These are phyloP conservation scores for Ascochyta viciae-villosae DNA, from an alignment of 2,329 filamentous ascomycete species.

Conservation along the genomic window DNA sequence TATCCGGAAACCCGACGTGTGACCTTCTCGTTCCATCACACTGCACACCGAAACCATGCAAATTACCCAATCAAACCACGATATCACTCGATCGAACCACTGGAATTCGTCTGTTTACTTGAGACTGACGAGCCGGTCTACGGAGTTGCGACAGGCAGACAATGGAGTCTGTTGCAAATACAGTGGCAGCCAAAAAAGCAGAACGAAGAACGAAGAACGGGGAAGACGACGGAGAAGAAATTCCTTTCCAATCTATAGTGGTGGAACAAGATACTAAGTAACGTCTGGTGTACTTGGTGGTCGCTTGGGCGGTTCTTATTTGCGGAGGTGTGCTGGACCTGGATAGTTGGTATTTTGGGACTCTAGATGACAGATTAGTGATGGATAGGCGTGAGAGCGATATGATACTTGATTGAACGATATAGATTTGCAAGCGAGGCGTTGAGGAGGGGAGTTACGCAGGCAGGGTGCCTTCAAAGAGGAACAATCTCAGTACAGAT, in stretches of 20 bases:
- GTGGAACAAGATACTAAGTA: background rate
- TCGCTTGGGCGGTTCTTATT: background rate
- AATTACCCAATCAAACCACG: no score
- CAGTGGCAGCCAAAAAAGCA: background rate
- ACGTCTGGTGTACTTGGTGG: background rate
- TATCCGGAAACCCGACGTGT: no score
- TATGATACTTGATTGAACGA: background rate
- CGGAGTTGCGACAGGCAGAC: background rate
- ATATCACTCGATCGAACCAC: no score
- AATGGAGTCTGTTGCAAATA: background rate
- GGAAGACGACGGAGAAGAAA: background rate
- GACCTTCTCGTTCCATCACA: no score
- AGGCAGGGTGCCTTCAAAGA: background rate
- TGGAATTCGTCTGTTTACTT: no score
- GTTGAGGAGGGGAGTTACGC: background rate
- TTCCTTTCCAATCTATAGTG: background rate
- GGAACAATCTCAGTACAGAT: no score
- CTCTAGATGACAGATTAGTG: background rate
- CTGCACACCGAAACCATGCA: no score
- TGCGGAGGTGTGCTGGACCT: background rate
- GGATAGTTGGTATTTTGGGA: background rate
- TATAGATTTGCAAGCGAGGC: background rate
- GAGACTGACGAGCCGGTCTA: no score
- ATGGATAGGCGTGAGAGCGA: background rate
- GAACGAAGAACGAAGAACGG: background rate